Evolutionary conservation across 345 rosid species (phyloP).

Genomic region (Psidium friedrichsthalianum): DNA sequence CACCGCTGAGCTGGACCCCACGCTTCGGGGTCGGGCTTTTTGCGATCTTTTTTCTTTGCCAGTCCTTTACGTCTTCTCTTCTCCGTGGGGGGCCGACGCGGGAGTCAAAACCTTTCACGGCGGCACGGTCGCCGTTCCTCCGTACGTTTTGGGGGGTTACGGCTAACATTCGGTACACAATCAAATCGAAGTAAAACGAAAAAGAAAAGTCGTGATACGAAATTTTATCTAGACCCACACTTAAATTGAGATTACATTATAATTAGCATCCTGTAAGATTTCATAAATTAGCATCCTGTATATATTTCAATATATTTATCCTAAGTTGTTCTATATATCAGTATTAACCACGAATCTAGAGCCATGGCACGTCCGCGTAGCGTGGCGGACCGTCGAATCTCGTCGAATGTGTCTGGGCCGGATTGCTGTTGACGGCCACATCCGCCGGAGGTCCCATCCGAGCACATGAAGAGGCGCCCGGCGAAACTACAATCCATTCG

Average conservation of each 20-base stretch:
- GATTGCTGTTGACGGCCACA: no score
- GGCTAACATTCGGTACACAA: no score
- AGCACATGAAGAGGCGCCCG: not conserved
- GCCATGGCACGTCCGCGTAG: no score
- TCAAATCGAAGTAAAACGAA: no score
- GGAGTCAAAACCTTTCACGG: slow-evolving; percentile 12
- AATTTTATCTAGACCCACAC: no score
- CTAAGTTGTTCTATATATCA: no score
- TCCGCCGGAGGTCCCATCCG: not conserved
- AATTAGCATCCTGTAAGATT: no score
- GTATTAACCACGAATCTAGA: no score
- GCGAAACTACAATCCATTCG: not conserved
- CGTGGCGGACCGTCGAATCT: not conserved
- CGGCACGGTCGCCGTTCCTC: not conserved
- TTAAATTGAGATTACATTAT: no score
- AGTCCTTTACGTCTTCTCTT: not conserved
- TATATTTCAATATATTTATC: no score
- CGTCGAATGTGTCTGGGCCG: slow-evolving; percentile 8
- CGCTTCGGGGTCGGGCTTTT: not conserved
- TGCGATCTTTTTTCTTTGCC: not conserved
- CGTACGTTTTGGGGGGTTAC: not conserved
- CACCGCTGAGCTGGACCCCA: not conserved
- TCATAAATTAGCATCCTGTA: no score
- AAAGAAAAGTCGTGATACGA: no score
- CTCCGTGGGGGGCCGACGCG: not conserved